A percentile compares a stretch with the other conserved stretches of the same genome.
Evolutionary conservation across 768 basidiomycete species (phyloP).

Genomic region (Dacryopinax spathularia): DNA sequence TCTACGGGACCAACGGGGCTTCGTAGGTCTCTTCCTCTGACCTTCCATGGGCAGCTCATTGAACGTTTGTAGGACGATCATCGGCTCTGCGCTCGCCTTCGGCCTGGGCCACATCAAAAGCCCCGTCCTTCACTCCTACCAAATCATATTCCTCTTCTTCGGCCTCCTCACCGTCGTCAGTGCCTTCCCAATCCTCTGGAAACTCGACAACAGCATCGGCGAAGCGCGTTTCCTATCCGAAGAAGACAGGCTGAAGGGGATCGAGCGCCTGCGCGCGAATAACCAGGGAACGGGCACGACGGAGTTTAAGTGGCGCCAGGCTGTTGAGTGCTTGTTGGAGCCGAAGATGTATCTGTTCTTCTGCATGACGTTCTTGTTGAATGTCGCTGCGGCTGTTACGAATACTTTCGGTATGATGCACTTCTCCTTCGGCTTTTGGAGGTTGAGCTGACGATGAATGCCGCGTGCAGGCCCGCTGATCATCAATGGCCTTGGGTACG

Average conservation of each 20-base stretch:
- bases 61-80: neutral
- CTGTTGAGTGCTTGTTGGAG: slow-evolving; percentile 13
- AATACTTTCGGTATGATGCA: neutral
- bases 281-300: neutral
- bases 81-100: neutral
- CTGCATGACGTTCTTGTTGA: slow-evolving; percentile 10
- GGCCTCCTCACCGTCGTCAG: slow-evolving; percentile 2
- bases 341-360: slow-evolving; percentile 14
- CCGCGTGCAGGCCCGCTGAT: too few relatives aligned
- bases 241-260: slow-evolving; percentile 17
- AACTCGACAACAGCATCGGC: slow-evolving; percentile 14
- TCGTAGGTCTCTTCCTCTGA: neutral
- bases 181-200: neutral
- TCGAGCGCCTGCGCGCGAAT: slow-evolving; percentile 18
- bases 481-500: neutral
- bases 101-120: slow-evolving; percentile 6
- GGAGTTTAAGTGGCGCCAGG: slow-evolving; percentile 11
- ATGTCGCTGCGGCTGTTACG: slow-evolving; percentile 12
- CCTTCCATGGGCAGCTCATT: neutral
- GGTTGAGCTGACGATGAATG: too few relatives aligned
- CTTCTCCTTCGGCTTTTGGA: too few relatives aligned
- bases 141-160: slow-evolving; percentile 14
- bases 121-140: slow-evolving; percentile 10
- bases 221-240: slow-evolving; percentile 14
- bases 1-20: slow-evolving; percentile 10